Percentiles rank a stretch among this genome's conserved stretches.
phyloP scores from a whole-genome alignment of 495 filamentous ascomycete species.

The Tuber brumale region DNA sequence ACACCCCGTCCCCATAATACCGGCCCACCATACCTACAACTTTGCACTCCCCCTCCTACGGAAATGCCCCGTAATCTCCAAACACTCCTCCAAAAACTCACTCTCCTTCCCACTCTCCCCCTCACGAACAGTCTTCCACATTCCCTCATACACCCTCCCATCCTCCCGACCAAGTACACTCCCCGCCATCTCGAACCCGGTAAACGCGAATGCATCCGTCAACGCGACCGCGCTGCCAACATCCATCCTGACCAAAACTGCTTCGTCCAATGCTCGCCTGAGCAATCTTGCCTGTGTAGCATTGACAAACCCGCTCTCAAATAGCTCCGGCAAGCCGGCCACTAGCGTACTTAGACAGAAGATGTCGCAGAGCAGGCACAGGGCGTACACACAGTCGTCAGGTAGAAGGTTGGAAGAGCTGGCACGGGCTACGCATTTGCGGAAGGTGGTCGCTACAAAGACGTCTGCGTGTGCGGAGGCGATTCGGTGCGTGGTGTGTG shows the following conservation, averaged over 20 bases:
- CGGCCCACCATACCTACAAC: constrained; percentile 10
- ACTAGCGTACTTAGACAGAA: constrained; percentile 29
- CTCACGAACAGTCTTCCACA: constrained; percentile 27
- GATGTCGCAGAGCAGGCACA: constrained; percentile 23
- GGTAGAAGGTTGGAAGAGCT: constrained; percentile 6
- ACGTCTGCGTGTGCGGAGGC: constrained; percentile 38
- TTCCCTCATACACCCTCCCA: constrained; percentile 32
- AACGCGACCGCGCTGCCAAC: constrained; percentile 25
- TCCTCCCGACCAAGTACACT: constrained; percentile 31
- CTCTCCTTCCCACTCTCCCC: constrained; percentile 18
- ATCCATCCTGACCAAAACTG: constrained; percentile 23
- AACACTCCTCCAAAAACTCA: constrained; percentile 29
- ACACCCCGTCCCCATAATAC: not conserved
- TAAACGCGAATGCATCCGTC: constrained; percentile 37
- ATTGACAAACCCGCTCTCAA: constrained; percentile 35
- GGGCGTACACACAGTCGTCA: constrained; percentile 14
- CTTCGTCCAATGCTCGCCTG: constrained; percentile 27
- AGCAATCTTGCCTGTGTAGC: constrained; percentile 25
- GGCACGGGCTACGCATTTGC: constrained; percentile 3
- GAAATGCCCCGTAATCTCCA: constrained; percentile 21
- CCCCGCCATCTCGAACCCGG: constrained; percentile 25
- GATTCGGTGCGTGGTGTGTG: constrained; percentile 28
- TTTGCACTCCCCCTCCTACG: constrained; percentile 9
- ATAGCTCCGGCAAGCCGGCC: constrained; percentile 28
- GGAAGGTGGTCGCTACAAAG: constrained; percentile 32